phyloP scores from a whole-genome alignment of 116 monocot genomes.

The Posidonia oceanica region DNA sequence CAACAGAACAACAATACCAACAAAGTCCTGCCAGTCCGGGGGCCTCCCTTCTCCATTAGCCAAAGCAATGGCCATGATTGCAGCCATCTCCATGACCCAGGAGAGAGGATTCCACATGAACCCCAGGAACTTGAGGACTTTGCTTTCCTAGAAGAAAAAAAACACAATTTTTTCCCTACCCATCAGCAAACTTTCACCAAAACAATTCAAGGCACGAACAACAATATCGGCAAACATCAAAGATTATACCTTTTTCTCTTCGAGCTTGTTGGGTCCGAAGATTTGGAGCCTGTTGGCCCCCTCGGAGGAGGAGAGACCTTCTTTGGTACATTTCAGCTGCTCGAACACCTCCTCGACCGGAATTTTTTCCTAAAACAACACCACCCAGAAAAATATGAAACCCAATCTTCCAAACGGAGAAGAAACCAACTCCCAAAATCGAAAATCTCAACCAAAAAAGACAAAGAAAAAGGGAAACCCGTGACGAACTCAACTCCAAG shows the following conservation, averaged over 20 bases:
- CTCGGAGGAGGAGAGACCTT: constrained; percentile 64
- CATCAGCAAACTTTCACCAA: background rate
- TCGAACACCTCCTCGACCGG: constrained; percentile 90
- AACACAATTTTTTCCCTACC: background rate
- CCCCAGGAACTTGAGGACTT: constrained; percentile 80
- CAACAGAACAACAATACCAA: constrained; percentile 65
- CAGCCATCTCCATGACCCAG: constrained; percentile 99
- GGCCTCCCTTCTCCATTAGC: constrained; percentile 74
- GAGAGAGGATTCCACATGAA: constrained; percentile 99
- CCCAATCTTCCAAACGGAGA: no score
- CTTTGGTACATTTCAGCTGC: constrained; percentile 82
- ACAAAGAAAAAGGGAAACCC: no score
- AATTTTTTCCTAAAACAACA: constrained; percentile 10
- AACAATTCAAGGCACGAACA: background rate
- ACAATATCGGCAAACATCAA: background rate
- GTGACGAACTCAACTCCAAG: background rate
- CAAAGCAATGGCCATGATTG: constrained; percentile 87
- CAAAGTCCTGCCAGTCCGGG: constrained; percentile 87
- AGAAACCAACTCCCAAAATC: no score
- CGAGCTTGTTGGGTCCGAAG: constrained; percentile 97
- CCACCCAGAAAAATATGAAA: background rate
- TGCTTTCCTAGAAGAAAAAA: constrained; percentile 36
- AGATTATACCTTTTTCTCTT: constrained; percentile 71
- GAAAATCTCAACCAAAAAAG: no score
- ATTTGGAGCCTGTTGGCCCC: constrained; percentile 57